Evolutionary conservation across 2,329 filamentous ascomycete species (phyloP), one percentile per base, ranked within the genome.

Genomic region (Cryphonectria parasitica): DNA sequence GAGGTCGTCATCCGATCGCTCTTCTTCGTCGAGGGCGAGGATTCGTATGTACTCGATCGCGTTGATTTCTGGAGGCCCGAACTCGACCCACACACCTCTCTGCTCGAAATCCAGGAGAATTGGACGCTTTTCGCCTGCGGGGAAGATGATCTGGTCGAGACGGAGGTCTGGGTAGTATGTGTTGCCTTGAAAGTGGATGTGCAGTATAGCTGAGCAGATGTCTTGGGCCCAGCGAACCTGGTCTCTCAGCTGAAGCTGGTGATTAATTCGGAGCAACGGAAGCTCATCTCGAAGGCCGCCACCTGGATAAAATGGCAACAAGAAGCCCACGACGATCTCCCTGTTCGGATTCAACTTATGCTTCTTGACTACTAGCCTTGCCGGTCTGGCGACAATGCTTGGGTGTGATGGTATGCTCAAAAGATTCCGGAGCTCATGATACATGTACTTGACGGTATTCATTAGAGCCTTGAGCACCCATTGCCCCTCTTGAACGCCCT

Each of bases 41-140:
- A 88, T 78, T n/a, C 85, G 84, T 22, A 89, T 75, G 73, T 88
- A 89, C 74, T 90, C 87, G 64, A 90, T 79, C 39, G 85, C 84
- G 75, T 89, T 88, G 72, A 90, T 84, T 75, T 90, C 88, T 0
- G 88, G 88, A 0, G 88, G 82, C 1, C 85, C 85, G 76, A 89
- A 90, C 76, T 89, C 86, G 77, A 85, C 88, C 88, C 88, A 90
- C 1, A 89, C 87, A 10, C 88, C 88, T 43, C 88, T 83, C 77
- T 90, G 88, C 77, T 90, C 88, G 75, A 90, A 89, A 72, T 90
- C 88, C 5, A 90, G 83, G 83, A 90, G 85, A 75, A 89, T 76
- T 13, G 84, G 78, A 68, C 88, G 82, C 28, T 79, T 79, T 0
- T 79, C 74, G 31, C 80, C 80, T 22, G 49, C 43, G 0, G 86